These are phyloP conservation scores for Eucommia ulmoides DNA, from an alignment of 257 asterid species.

Conservation along the genomic window DNA sequence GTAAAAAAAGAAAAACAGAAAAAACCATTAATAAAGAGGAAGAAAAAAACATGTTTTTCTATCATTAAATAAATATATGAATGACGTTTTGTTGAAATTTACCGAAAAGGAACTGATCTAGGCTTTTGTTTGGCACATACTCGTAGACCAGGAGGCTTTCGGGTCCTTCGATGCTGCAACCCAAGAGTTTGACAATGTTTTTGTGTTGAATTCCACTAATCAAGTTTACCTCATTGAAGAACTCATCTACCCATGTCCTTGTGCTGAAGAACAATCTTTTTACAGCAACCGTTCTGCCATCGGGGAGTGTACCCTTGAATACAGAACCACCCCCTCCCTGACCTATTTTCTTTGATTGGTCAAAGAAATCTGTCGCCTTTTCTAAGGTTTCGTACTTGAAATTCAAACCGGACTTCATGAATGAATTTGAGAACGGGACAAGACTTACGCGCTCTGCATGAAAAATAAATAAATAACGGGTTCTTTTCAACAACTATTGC, in stretches of 20 bases:
- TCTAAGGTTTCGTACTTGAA: conserved; percentile 75
- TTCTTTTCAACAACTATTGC: no score
- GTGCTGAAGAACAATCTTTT: conserved; percentile 79
- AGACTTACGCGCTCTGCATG: conserved; percentile 58
- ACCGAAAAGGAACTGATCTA: conserved; percentile 63
- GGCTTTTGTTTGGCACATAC: conserved; percentile 64
- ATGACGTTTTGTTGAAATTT: no score
- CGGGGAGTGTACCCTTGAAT: conserved; percentile 47
- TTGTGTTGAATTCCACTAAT: conserved; percentile 79
- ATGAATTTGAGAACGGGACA: conserved; percentile 45
- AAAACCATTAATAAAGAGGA: no score
- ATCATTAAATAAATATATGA: no score
- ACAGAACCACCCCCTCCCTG: conserved; percentile 95
- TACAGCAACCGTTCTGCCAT: conserved; percentile 65
- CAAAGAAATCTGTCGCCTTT: conserved; percentile 79
- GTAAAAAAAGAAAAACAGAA: conserved; percentile 7
- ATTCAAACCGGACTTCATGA: conserved; percentile 62
- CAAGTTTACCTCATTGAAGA: conserved; percentile 80
- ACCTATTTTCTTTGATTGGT: conserved; percentile 45
- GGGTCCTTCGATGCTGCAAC: conserved; percentile 94
- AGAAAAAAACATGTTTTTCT: no score
- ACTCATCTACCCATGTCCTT: conserved; percentile 91
- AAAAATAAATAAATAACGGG: no score
- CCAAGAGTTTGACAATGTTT: conserved; percentile 87
- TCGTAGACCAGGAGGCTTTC: conserved; percentile 83